Conservation (phyloP, 2,329 filamentous ascomycete species). For the Camillea tinctor region DNA sequence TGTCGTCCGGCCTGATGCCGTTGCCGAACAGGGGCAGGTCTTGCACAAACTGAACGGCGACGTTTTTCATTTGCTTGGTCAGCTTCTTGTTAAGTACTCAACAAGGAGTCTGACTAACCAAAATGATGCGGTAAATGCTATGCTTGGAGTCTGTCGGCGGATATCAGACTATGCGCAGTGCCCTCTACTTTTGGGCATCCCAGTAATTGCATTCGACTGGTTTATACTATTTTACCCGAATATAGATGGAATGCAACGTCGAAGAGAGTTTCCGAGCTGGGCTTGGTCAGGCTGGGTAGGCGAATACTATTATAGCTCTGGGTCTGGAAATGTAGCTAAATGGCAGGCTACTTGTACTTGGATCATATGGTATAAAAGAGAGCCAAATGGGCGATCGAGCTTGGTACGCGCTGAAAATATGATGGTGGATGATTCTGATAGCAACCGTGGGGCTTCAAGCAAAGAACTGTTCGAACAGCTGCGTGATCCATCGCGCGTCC, state of each 20-base stretch:
- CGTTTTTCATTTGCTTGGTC: constrained; percentile 18
- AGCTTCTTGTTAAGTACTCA: constrained; percentile 20
- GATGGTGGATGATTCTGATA: constrained; percentile 1
- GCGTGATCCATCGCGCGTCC: constrained; percentile 9
- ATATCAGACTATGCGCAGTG: constrained; percentile 18
- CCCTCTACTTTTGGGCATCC: constrained; percentile 18
- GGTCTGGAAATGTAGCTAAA: constrained; percentile 17
- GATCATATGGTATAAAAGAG: constrained; percentile 19
- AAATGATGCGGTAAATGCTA: constrained; percentile 17
- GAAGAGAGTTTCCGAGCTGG: constrained; percentile 19
- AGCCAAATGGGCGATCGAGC: constrained; percentile 7
- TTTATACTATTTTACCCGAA: constrained; percentile 20
- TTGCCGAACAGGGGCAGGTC: constrained; percentile 11
- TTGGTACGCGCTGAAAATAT: constrained; percentile 7
- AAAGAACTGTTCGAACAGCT: constrained; percentile 14
- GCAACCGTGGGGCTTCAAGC: not conserved
- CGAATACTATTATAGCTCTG: constrained; percentile 14
- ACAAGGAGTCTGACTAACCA: constrained; percentile 17
- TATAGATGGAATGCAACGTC: constrained; percentile 12
- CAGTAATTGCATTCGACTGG: constrained; percentile 18
- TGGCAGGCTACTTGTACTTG: constrained; percentile 17
- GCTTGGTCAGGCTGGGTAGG: constrained; percentile 22
- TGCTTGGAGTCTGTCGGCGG: constrained; percentile 18
- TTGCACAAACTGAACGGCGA: constrained; percentile 19
- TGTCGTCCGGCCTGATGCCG: constrained; percentile 9